Percentiles rank a stretch among this genome's conserved stretches.
Conservation (phyloP, 2,329 filamentous ascomycete species). For the Apiospora pterosperma region DNA sequence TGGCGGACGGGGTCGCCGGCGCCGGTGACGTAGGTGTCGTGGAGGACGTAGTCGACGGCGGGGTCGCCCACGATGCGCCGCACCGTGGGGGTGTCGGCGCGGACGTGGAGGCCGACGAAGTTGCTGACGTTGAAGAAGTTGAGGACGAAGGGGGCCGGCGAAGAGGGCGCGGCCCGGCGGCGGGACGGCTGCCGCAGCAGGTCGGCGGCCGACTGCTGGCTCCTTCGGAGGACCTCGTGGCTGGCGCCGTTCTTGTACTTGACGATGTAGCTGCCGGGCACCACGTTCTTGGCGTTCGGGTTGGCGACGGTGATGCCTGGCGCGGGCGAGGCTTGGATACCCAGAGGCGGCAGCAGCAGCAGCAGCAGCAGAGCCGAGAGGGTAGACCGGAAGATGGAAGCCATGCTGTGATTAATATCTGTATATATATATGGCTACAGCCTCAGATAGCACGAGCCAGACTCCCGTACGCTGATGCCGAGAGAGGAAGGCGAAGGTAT, state of each 20-base stretch:
- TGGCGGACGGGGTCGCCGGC: background rate
- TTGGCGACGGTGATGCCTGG: background rate
- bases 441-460: background rate
- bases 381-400: background rate
- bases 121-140: background rate
- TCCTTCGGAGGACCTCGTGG: background rate
- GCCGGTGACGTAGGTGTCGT: slow-evolving; percentile 1
- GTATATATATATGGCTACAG: background rate
- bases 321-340: background rate
- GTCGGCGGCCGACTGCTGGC: background rate
- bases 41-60: slow-evolving; percentile 2
- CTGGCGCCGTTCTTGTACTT: background rate
- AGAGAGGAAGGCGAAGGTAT: background rate
- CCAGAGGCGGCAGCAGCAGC: background rate
- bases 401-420: background rate
- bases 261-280: slow-evolving; percentile 1
- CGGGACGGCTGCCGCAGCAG: background rate
- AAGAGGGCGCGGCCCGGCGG: background rate
- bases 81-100: background rate
- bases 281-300: background rate
- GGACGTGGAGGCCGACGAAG: background rate
- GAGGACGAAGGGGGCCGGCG: background rate
- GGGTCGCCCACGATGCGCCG: background rate
- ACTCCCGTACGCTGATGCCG: background rate
- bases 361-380: background rate